These are phyloP conservation scores for Suhomyces taliae DNA, from an alignment of 1,139 yeast species.

Conservation along the genomic window DNA sequence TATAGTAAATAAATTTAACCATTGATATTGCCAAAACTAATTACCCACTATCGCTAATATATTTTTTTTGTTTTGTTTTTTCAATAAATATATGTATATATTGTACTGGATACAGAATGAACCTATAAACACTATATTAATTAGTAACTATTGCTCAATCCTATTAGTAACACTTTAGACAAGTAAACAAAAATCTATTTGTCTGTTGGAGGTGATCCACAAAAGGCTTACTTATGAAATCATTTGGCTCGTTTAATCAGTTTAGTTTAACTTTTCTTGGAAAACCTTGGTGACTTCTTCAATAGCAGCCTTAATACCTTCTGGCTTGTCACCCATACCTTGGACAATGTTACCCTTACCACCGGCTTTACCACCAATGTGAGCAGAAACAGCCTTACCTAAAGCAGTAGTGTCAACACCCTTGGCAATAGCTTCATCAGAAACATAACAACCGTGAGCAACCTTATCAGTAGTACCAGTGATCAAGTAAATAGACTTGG, in stretches of 20 bases:
- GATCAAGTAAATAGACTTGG: slow-evolving; percentile 77
- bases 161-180: no score
- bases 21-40: no score
- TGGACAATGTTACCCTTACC: slow-evolving; percentile 96
- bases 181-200: no score
- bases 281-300: slow-evolving; percentile 62
- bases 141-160: no score
- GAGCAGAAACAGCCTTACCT: slow-evolving; percentile 66
- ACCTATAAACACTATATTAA: neutral
- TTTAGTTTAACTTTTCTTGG: slow-evolving; percentile 48
- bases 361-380: slow-evolving; percentile 96
- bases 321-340: slow-evolving; percentile 90
- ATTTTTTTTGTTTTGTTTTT: no score
- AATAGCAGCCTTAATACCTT: slow-evolving; percentile 70
- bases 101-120: slow-evolving; percentile 1
- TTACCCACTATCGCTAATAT: no score
- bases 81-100: neutral
- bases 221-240: no score
- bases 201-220: no score
- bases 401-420: slow-evolving; percentile 77
- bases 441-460: slow-evolving; percentile 92
- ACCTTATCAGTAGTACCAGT: slow-evolving; percentile 78
- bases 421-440: slow-evolving; percentile 67
- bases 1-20: no score
- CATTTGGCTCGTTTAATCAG: no score